Conservation (phyloP, 176 grass and related monocot genomes). For the Oryza nivara region DNA sequence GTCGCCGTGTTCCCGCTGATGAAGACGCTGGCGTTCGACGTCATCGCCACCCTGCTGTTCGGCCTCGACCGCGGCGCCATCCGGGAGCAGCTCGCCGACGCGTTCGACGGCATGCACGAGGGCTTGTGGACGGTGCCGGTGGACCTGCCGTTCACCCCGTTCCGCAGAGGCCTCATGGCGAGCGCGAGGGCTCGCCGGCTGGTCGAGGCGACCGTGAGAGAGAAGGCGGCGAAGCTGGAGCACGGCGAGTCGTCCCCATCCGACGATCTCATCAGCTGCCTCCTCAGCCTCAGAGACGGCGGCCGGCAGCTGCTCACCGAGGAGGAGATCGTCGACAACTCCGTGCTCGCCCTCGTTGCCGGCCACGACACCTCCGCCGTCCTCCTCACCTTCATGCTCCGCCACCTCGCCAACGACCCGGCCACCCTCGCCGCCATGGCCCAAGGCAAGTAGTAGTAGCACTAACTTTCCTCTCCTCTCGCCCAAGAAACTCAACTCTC, state of each 20-base stretch:
- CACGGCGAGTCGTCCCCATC: neutral
- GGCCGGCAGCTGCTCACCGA: slow-evolving; percentile 30
- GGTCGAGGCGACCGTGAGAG: slow-evolving; percentile 10
- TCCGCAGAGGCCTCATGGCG: slow-evolving; percentile 44
- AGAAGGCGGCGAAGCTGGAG: slow-evolving; percentile 41
- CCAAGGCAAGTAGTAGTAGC: slow-evolving; percentile 17
- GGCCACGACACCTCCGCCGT: slow-evolving; percentile 56
- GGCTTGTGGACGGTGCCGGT: slow-evolving; percentile 57
- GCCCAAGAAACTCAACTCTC: neutral
- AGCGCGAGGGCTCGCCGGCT: slow-evolving; percentile 25
- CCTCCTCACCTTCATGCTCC: slow-evolving; percentile 65
- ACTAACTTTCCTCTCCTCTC: neutral
- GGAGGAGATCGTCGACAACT: slow-evolving; percentile 60
- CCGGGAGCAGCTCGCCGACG: slow-evolving; percentile 33
- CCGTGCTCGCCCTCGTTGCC: slow-evolving; percentile 39
- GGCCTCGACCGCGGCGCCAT: slow-evolving; percentile 37
- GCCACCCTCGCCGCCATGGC: slow-evolving; percentile 40
- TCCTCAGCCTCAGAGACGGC: slow-evolving; percentile 11
- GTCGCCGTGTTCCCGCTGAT: slow-evolving; percentile 53
- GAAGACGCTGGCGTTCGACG: slow-evolving; percentile 60
- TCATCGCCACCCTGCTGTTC: slow-evolving; percentile 53
- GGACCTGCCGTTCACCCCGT: slow-evolving; percentile 56
- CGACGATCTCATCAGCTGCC: slow-evolving; percentile 50
- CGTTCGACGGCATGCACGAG: slow-evolving; percentile 40
- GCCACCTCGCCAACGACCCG: slow-evolving; percentile 51